Percentiles rank a stretch among this genome's conserved stretches.
Evolutionary conservation across 306 rosid species (phyloP).

Genomic region (Calophaca sinica): DNA sequence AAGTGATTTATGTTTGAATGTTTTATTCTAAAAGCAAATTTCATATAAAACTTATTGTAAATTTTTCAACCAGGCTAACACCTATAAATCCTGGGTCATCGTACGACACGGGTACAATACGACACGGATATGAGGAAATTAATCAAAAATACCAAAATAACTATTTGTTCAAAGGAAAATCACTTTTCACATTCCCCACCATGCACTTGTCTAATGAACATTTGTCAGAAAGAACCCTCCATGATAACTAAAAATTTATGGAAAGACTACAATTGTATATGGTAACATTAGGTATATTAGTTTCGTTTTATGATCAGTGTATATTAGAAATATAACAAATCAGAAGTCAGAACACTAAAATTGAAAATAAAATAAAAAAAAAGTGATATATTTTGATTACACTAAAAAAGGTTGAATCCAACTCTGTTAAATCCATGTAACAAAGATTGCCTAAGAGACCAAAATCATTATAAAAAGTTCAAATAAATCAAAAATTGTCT

Average conservation of each 20-base stretch:
- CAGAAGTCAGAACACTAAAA: background rate
- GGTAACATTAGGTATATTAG: background rate
- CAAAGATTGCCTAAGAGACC: background rate
- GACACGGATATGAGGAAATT: background rate
- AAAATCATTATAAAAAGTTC: background rate
- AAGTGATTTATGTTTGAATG: background rate
- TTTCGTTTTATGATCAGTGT: background rate
- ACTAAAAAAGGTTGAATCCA: too few species aligned
- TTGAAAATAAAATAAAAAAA: background rate
- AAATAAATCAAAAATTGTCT: background rate
- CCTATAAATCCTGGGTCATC: too few species aligned
- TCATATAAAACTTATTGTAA: background rate
- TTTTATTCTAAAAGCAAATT: background rate
- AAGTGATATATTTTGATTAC: background rate
- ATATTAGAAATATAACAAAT: background rate
- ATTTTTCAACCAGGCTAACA: background rate
- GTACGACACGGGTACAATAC: too few species aligned
- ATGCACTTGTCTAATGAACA: background rate
- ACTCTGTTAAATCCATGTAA: background rate
- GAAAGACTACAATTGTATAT: background rate
- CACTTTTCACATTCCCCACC: background rate
- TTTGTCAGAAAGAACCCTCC: background rate
- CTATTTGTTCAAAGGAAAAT: background rate
- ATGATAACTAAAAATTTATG: background rate
- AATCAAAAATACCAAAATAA: background rate